Conservation (phyloP, 768 basidiomycete species). For the Kwoniella botswanensis region DNA sequence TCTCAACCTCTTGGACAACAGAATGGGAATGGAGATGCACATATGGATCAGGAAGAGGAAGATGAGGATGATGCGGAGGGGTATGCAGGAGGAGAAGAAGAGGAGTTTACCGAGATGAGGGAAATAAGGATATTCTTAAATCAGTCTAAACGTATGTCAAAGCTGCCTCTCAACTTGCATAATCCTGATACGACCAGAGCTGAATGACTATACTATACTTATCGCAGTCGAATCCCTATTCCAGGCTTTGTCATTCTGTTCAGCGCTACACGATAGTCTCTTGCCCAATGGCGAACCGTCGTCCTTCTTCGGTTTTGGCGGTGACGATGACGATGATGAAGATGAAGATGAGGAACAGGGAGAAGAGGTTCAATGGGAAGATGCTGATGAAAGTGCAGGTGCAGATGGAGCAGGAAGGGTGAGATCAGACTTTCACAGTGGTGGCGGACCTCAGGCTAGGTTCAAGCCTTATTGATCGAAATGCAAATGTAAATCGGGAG, state of each 20-base stretch:
- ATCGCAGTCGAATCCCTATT: conserved; percentile 49
- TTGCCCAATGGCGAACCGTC: conserved; percentile 43
- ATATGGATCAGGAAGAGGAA: conserved; percentile 22
- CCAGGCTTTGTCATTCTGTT: conserved; percentile 45
- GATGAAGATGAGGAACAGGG: conserved; percentile 28
- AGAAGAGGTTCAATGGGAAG: conserved; percentile 37
- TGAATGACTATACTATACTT: not conserved
- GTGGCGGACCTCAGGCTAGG: conserved; percentile 50
- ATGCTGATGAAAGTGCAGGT: conserved; percentile 29
- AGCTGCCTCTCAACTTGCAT: not conserved
- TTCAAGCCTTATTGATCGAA: conserved; percentile 44
- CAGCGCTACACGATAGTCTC: conserved; percentile 46
- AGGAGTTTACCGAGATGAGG: conserved; percentile 67
- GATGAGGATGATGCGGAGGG: conserved; percentile 52
- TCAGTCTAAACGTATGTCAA: conserved; percentile 42
- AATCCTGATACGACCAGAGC: not conserved
- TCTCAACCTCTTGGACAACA: not conserved
- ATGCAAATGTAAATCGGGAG: not conserved
- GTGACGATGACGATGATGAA: conserved; percentile 31
- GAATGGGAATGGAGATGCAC: conserved; percentile 17
- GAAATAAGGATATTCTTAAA: conserved; percentile 78
- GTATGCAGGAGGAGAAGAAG: conserved; percentile 56
- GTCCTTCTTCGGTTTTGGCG: conserved; percentile 42
- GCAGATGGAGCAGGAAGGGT: conserved; percentile 43
- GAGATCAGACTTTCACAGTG: conserved; percentile 53